A percentile compares a stretch with the other conserved stretches of the same genome.
phyloP scores from a whole-genome alignment of 305 asterid genomes.

The Fraxinus paxiana region DNA sequence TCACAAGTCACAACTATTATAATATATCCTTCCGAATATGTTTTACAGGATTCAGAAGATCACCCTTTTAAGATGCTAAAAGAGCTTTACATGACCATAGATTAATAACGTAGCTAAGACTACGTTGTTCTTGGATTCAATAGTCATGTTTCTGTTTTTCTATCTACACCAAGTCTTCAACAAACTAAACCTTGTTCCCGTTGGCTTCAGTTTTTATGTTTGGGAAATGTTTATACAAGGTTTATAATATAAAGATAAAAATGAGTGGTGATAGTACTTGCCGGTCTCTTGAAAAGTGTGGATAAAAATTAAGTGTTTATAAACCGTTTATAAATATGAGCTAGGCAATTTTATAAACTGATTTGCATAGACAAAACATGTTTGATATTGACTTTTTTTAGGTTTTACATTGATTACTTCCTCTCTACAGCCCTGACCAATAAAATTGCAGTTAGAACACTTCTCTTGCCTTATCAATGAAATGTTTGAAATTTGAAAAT shows the following conservation, averaged over 20 bases:
- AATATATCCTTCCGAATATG: background rate
- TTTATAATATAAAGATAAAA: background rate
- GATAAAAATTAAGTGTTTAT: background rate
- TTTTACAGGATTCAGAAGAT: background rate
- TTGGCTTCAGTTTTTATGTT: background rate
- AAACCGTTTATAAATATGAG: background rate
- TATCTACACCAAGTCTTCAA: background rate
- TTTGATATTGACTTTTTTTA: background rate
- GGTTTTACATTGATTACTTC: background rate
- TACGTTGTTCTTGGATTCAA: background rate
- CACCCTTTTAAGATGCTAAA: background rate
- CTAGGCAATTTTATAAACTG: background rate
- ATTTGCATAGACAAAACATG: background rate
- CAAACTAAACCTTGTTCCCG: background rate
- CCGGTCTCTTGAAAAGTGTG: background rate
- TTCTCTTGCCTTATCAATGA: background rate
- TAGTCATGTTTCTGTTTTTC: background rate
- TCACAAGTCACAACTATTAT: background rate
- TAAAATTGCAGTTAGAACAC: background rate
- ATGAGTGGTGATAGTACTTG: background rate
- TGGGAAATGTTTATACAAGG: background rate
- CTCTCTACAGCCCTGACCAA: background rate
- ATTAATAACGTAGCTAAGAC: background rate
- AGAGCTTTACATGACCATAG: slow-evolving; percentile 3
- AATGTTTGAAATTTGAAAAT: background rate